Conservation (phyloP, 1,284 basidiomycete genomes). For the Ganoderma meredithae region DNA sequence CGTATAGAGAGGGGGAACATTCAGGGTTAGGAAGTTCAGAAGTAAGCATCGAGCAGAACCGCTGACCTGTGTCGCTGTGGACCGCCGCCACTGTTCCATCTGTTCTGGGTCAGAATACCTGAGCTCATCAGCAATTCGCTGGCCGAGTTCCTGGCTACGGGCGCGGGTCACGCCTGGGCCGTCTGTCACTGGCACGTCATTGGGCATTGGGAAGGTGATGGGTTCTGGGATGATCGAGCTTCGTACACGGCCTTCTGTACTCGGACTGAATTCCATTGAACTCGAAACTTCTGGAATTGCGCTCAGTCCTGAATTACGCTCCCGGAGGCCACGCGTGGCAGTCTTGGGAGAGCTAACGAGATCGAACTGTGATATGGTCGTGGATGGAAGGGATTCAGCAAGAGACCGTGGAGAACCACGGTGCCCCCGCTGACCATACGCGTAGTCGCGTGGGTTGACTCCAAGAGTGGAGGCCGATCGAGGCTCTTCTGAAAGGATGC, state of each 20-base stretch:
- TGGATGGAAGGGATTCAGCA: constrained; percentile 40
- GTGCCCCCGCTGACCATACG: constrained; percentile 22
- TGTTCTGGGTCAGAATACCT: constrained; percentile 47
- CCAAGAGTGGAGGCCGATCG: constrained; percentile 8
- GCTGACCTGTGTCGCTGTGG: constrained; percentile 38
- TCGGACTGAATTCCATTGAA: constrained; percentile 40
- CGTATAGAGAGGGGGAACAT: background rate
- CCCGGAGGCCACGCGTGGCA: constrained; percentile 26
- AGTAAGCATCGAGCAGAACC: background rate
- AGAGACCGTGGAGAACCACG: constrained; percentile 36
- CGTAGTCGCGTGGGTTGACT: constrained; percentile 33
- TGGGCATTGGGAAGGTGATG: constrained; percentile 34
- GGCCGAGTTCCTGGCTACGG: constrained; percentile 29
- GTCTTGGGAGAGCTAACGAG: constrained; percentile 44
- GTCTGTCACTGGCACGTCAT: constrained; percentile 23
- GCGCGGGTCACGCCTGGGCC: constrained; percentile 14
- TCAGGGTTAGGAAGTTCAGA: constrained; percentile 6
- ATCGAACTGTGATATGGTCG: constrained; percentile 51
- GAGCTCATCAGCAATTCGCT: constrained; percentile 40
- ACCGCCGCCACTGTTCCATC: constrained; percentile 47
- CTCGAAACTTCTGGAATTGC: constrained; percentile 51
- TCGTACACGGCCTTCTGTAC: constrained; percentile 32
- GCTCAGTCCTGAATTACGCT: constrained; percentile 43
- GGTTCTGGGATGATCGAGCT: constrained; percentile 38
- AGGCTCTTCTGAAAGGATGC: constrained; percentile 19